Evolutionary conservation across 345 rosid species (phyloP).

Genomic region (Erodium maritimum): DNA sequence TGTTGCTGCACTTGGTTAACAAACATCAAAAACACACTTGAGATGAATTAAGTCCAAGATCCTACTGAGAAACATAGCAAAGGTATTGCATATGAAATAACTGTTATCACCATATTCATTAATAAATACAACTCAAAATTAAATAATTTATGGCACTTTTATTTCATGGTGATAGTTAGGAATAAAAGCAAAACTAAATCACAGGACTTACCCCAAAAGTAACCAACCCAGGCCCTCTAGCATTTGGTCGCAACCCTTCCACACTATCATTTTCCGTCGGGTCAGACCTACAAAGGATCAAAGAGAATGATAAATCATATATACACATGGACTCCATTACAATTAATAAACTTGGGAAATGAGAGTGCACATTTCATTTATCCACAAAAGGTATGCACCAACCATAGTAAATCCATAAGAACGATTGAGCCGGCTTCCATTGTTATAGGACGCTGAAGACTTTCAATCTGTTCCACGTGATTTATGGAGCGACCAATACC

Average conservation of each 20-base stretch:
- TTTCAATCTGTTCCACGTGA: slow-evolving; percentile 94
- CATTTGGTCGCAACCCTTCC: slow-evolving; percentile 94
- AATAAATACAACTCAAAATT: neutral
- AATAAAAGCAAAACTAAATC: neutral
- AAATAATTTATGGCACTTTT: neutral
- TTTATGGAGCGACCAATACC: slow-evolving; percentile 98
- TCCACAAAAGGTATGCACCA: slow-evolving; percentile 14
- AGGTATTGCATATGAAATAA: neutral
- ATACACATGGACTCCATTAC: slow-evolving; percentile 5
- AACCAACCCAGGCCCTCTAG: slow-evolving; percentile 97
- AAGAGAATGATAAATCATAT: slow-evolving; percentile 6
- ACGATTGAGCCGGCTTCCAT: slow-evolving; percentile 97
- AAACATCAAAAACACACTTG: neutral
- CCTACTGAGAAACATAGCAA: no score
- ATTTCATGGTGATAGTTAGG: neutral
- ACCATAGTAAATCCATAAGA: slow-evolving; percentile 96
- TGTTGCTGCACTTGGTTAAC: neutral
- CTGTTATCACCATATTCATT: neutral
- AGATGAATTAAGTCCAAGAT: no score
- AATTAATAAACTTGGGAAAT: no score
- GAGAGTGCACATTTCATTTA: no score
- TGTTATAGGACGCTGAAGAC: slow-evolving; percentile 84
- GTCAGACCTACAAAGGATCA: slow-evolving; percentile 60
- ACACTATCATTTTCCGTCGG: slow-evolving; percentile 99
- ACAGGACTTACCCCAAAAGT: slow-evolving; percentile 79